A percentile compares a stretch with the other conserved stretches of the same genome.
phyloP scores from a whole-genome alignment of 1,284 basidiomycete species.

The Cutaneotrichosporon sp. region DNA sequence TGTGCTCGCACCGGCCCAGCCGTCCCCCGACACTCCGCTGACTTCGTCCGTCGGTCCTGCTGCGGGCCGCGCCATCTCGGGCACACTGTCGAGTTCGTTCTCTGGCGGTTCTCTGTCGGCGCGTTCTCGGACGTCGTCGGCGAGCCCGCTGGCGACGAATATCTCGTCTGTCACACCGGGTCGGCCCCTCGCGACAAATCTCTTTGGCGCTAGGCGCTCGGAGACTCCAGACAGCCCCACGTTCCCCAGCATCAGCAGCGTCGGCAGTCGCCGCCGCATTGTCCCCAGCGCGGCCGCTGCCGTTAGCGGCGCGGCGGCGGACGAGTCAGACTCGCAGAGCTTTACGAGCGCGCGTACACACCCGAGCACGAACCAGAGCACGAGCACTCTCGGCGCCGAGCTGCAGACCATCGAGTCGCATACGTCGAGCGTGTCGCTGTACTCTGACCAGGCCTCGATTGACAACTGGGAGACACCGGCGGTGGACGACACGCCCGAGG shows the following conservation, averaged over 20 bases:
- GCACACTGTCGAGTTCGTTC: too few relatives aligned
- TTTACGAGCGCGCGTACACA: background rate
- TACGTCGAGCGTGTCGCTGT: constrained; percentile 8
- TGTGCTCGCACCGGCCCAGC: constrained; percentile 9
- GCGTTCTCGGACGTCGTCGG: background rate
- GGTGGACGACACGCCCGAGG: background rate
- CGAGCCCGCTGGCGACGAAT: background rate
- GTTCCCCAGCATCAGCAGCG: background rate
- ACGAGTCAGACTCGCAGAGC: background rate
- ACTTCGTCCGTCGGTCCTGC: too few relatives aligned
- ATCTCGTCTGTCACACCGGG: background rate
- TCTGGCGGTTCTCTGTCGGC: background rate
- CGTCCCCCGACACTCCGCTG: background rate
- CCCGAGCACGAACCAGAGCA: background rate
- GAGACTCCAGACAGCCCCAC: background rate
- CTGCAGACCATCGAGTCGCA: background rate
- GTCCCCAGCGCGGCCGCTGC: too few relatives aligned
- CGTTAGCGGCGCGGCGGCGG: too few relatives aligned
- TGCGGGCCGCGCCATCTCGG: too few relatives aligned
- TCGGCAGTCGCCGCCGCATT: background rate
- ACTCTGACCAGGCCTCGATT: background rate
- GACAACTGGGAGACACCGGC: background rate
- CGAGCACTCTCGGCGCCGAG: background rate
- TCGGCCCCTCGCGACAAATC: background rate
- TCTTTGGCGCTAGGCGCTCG: background rate